These are phyloP conservation scores for Metarhizium anisopliae DNA, from an alignment of 2,329 filamentous ascomycete genomes.

Conservation along the genomic window DNA sequence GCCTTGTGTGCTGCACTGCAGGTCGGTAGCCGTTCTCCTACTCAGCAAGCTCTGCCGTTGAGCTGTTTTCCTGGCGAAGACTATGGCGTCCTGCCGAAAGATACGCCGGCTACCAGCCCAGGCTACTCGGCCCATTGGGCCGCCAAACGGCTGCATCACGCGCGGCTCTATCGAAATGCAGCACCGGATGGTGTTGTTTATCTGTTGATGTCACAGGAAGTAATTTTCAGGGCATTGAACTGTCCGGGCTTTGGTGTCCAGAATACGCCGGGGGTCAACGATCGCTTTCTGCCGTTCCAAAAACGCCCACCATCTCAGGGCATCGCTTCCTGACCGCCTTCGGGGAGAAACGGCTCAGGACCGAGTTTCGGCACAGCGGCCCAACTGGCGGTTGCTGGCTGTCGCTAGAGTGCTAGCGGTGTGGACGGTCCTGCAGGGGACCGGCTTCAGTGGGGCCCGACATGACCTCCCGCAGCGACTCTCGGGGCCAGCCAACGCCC, in stretches of 20 bases:
- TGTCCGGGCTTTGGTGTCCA: too few species aligned
- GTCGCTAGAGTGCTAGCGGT: neutral
- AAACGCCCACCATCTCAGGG: neutral
- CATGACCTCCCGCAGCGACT: neutral
- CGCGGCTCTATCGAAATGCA: neutral
- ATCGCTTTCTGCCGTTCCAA: slow-evolving; percentile 1
- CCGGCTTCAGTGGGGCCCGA: neutral
- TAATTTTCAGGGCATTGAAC: neutral
- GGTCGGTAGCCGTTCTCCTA: slow-evolving; percentile 1
- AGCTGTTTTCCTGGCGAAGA: neutral
- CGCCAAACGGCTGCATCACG: slow-evolving; percentile 27
- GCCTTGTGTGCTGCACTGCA: neutral
- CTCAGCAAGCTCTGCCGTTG: neutral
- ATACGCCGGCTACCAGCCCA: slow-evolving; percentile 19
- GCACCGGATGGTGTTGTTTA: neutral
- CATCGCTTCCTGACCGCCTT: slow-evolving; percentile 8
- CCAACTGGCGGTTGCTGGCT: neutral
- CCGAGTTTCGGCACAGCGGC: neutral
- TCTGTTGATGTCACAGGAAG: neutral
- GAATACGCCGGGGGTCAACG: too few species aligned
- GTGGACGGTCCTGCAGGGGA: neutral
- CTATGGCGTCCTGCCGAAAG: slow-evolving; percentile 7
- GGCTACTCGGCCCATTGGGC: slow-evolving; percentile 20
- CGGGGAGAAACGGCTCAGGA: slow-evolving; percentile 1
- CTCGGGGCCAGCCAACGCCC: slow-evolving; percentile 1